phyloP scores from a whole-genome alignment of 371 early-diverging fungal genomes.

The Mucor piriformis region DNA sequence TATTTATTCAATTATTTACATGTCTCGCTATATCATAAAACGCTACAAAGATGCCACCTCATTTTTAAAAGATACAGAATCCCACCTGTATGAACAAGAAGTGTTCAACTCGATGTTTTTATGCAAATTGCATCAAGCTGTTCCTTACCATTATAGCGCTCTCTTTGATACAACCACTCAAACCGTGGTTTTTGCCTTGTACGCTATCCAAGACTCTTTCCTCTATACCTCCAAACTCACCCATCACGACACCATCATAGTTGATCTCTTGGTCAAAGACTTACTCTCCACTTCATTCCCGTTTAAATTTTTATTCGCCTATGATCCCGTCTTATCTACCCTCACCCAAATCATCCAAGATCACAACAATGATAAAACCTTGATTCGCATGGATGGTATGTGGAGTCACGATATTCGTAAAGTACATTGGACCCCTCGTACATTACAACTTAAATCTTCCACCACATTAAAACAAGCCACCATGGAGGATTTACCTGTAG shows the following conservation, averaged over 20 bases:
- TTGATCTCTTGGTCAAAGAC: not conserved
- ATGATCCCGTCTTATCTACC: too few species aligned
- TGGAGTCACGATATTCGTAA: not conserved
- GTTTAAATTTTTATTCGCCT: not conserved
- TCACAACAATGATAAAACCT: too few species aligned
- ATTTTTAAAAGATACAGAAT: not conserved
- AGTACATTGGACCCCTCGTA: not conserved
- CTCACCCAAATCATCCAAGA: not conserved
- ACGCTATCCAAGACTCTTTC: not conserved
- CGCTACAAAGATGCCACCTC: not conserved
- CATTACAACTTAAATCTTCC: not conserved
- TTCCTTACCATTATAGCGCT: not conserved
- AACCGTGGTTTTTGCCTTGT: constrained; percentile 1
- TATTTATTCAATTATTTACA: too few species aligned
- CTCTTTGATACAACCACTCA: not conserved
- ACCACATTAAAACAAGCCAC: not conserved
- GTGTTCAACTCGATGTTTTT: not conserved
- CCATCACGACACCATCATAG: too few species aligned
- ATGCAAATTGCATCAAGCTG: not conserved
- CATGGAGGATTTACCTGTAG: not conserved
- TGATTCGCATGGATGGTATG: not conserved
- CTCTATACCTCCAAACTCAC: not conserved
- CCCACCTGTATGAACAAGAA: not conserved
- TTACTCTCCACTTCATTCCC: too few species aligned
- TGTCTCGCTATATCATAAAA: too few species aligned